These are phyloP conservation scores for Singerocomus inundabilis DNA, from an alignment of 1,284 basidiomycete species.

Conservation along the genomic window DNA sequence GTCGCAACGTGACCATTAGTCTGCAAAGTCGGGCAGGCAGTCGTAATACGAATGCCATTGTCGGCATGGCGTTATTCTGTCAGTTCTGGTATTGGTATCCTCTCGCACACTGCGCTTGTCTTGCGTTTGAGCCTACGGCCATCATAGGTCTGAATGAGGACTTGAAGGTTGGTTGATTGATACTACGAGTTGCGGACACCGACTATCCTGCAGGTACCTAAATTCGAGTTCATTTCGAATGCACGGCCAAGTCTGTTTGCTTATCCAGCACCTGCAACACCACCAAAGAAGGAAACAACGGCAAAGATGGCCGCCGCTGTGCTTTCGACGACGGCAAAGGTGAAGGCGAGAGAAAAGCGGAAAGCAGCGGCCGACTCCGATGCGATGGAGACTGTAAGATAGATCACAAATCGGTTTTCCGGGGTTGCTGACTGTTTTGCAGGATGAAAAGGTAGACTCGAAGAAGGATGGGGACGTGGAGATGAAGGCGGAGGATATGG, in stretches of 20 bases:
- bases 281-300: slow-evolving; percentile 87
- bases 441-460: slow-evolving; percentile 55
- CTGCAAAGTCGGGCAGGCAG: slow-evolving; percentile 90
- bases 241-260: slow-evolving; percentile 87
- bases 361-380: slow-evolving; percentile 80
- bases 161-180: slow-evolving; percentile 60
- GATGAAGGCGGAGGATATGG: slow-evolving; percentile 66
- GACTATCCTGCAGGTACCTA: slow-evolving; percentile 61
- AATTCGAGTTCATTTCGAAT: slow-evolving; percentile 88
- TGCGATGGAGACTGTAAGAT: slow-evolving; percentile 76
- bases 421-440: slow-evolving; percentile 7
- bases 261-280: slow-evolving; percentile 81
- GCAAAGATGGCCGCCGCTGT: slow-evolving; percentile 91
- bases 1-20: slow-evolving; percentile 91
- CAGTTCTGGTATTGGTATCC: slow-evolving; percentile 99
- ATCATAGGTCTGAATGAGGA: slow-evolving; percentile 88
- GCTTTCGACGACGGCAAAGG: slow-evolving; percentile 92
- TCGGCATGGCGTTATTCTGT: slow-evolving; percentile 94
- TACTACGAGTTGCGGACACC: slow-evolving; percentile 2
- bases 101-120: slow-evolving; percentile 87
- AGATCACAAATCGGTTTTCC: background rate
- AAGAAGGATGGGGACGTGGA: slow-evolving; percentile 70
- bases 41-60: slow-evolving; percentile 87
- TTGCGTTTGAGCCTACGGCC: slow-evolving; percentile 92
- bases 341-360: slow-evolving; percentile 88